phyloP scores from a whole-genome alignment of 176 grass and related monocot genomes.

The Carex myosuroides region DNA sequence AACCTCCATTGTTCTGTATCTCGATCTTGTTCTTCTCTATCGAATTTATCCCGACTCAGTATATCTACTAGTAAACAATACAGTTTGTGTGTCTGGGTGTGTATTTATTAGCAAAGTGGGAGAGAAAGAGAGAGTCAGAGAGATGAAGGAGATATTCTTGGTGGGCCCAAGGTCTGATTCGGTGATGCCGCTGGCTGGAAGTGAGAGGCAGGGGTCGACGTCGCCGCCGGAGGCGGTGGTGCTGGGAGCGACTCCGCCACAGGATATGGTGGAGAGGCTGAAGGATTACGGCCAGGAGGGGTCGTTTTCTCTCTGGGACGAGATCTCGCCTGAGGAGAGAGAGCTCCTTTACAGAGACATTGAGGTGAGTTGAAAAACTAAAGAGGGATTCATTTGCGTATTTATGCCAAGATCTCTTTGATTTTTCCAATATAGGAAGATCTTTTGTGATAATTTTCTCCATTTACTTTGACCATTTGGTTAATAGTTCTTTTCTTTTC shows the following conservation, averaged over 20 bases:
- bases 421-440: not conserved
- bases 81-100: not conserved
- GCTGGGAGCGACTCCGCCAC: slow-evolving; percentile 65
- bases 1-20: not conserved
- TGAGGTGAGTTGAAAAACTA: slow-evolving; percentile 50
- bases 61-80: not conserved
- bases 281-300: slow-evolving; percentile 97
- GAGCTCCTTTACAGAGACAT: slow-evolving; percentile 87
- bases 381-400: not conserved
- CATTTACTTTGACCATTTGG: not conserved
- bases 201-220: slow-evolving; percentile 20
- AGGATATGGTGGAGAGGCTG: slow-evolving; percentile 87
- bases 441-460: not conserved
- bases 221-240: slow-evolving; percentile 35
- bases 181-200: not conserved
- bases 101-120: not conserved
- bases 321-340: slow-evolving; percentile 76
- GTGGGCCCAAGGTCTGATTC: slow-evolving; percentile 5
- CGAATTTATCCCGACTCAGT: not conserved
- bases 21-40: slow-evolving; percentile 3
- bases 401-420: slow-evolving; percentile 13
- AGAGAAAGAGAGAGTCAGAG: not conserved
- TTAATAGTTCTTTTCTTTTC: not conserved
- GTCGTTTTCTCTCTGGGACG: slow-evolving; percentile 92
- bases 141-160: slow-evolving; percentile 46